Base-by-base conservation (phyloP, 139 green algal species). In the Chlorella sp. region DNA sequence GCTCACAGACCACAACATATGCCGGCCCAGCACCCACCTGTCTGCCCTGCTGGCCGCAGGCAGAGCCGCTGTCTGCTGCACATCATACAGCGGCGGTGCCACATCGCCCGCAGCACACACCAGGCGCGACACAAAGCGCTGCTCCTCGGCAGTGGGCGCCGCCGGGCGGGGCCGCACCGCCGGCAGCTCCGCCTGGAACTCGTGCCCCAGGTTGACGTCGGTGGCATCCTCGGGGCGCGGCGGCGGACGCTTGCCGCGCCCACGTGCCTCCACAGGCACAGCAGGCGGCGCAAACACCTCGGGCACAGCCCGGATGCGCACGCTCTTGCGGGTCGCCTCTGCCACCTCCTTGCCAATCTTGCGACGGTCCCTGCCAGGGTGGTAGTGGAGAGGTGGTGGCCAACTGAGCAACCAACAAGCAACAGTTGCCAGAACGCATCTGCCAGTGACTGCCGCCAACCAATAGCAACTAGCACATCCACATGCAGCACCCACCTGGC, bases 181-280 rank as follows among this genome's bases (percentile, higher is more conserved):
- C 1, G 85, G 85, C 76, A 88, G 71, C 25, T 32, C 11, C 18
- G 65, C 80, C 78, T 88, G 76, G 26, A 71, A 81, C 26, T 69
- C 60, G 3, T 4, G 23, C 11, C 85, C 85, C 62, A 72, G 67
- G 51, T 74, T 63, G 51, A 84, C 57, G 30, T 80, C 76, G 2
- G 85, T 85, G 26, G 69, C 44, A 16, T 85, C 85, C 9, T 79
- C 72, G 17, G 85, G 76, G 32, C 25, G 32, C 7, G 55, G 86
- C 87, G 60, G 23, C 41, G 51, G 51, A 15, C 51, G 51, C 51
- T 60, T n/a, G 28, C 51, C 28, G 76, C 60, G 15, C 12, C 36
- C 23, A 25, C 76, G 56, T 4, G 51, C 11, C 51, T 60, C 51
- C 12, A 9, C 51, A 60, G 51, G 51, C 51, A 60, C 51, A 4